Conservation (phyloP, 768 basidiomycete genomes). For the Suillus americanus region DNA sequence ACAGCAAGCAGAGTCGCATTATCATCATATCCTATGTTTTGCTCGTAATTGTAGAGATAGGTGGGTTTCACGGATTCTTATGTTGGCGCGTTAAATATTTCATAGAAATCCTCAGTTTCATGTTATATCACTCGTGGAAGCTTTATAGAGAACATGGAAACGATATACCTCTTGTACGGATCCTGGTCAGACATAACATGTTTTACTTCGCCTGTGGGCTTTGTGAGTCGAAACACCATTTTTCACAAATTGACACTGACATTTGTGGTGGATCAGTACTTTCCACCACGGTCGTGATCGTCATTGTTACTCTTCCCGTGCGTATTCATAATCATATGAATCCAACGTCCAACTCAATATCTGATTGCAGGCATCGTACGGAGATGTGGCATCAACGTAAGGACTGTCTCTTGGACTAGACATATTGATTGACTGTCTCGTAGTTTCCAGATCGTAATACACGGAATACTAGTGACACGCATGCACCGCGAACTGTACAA, state of each 20-base stretch:
- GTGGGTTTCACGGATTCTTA: background rate
- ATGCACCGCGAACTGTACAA: background rate
- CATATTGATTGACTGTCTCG: too few relatives aligned
- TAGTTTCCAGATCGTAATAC: background rate
- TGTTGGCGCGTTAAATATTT: background rate
- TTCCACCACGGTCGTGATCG: background rate
- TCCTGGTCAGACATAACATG: background rate
- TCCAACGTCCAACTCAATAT: background rate
- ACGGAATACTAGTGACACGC: background rate
- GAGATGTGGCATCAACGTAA: background rate
- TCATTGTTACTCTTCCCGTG: background rate
- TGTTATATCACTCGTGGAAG: background rate
- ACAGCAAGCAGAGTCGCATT: background rate
- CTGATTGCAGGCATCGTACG: background rate
- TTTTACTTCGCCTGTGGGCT: constrained; percentile 1
- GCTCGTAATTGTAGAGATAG: background rate
- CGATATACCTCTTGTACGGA: background rate
- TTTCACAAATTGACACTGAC: background rate
- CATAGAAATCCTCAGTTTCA: background rate
- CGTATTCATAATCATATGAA: background rate
- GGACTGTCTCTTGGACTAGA: background rate
- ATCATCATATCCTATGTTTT: background rate
- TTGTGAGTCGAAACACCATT: background rate
- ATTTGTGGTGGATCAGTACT: background rate
- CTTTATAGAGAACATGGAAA: too few relatives aligned